Evolutionary conservation across 73 alveolate genomes (phyloP), one percentile per base, ranked within the genome.

Genomic region (Symbiodinium natans): DNA sequence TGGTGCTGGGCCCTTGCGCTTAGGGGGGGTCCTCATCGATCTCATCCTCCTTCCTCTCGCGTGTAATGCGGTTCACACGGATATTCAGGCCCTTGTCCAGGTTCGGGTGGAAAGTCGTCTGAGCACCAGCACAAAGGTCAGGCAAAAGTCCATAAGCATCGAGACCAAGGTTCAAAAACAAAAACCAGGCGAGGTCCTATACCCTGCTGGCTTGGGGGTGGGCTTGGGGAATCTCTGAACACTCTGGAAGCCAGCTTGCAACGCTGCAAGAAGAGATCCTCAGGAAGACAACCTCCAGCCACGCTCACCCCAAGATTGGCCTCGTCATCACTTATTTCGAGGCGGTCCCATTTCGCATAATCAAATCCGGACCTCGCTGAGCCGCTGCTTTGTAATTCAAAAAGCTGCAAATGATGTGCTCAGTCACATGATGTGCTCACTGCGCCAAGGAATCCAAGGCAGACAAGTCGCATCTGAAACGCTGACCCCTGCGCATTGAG

Each of bases 21-120:
- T n/a, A n/a, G n/a, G n/a, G n/a, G n/a, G n/a, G n/a, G n/a, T n/a
- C 90, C n/a, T 92, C 98, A 41, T 90, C 83, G 41, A 92, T 92
- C 59, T 92, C 98, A 31, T 92, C 98, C 29, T 92, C 98, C 56
- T 92, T 92, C 38, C 98, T 63, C 39, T 92, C 98, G 82, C 98
- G 98, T 27, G 98, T 92, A 92, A 74, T 73, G 92, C 98, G 98
- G 34, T 74, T 92, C 98, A 92, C 98, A n/a, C 98, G 92, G 46
- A 71, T 92, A 43, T 92, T 92, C 54, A 92, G 90, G 43, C 98
- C 98, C 90, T 92, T 71, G 98, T 92, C 98, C 56, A 92, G 98
- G 90, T 92, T 92, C 25, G 98, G 98, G 80, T 92, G 98, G 56
- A 89, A 89, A 71, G 95, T 89, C 33, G 75, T 80, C 95, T 68